Percentiles rank a stretch among this genome's conserved stretches.
These are phyloP conservation scores for Paecilomyces sp. DNA, from an alignment of 2,329 filamentous ascomycete species.

Conservation along the genomic window DNA sequence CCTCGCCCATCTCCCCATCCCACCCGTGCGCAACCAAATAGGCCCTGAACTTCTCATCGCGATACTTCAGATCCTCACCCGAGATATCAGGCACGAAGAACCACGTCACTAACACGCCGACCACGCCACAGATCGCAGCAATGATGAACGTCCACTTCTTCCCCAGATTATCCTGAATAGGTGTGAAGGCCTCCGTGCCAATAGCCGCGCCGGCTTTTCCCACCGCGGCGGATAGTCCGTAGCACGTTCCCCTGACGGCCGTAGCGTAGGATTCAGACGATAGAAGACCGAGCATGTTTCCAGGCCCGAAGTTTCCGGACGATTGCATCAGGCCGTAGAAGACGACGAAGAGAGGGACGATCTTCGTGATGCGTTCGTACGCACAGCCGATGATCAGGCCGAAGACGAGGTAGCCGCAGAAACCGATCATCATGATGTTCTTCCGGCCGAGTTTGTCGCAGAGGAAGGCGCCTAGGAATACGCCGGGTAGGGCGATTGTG, in stretches of 20 bases:
- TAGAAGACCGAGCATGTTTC: constrained; percentile 45
- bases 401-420: constrained; percentile 44
- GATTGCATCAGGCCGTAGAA: constrained; percentile 48
- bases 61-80: constrained; percentile 37
- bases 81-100: constrained; percentile 42
- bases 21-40: constrained; percentile 41
- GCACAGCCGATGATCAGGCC: constrained; percentile 46
- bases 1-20: constrained; percentile 41
- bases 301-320: constrained; percentile 44
- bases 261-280: constrained; percentile 48
- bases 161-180: constrained; percentile 39
- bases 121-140: constrained; percentile 44
- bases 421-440: constrained; percentile 46
- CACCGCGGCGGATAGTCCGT: constrained; percentile 45
- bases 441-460: constrained; percentile 44
- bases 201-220: constrained; percentile 47
- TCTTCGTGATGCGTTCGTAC: constrained; percentile 42
- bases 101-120: constrained; percentile 41
- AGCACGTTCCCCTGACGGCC: constrained; percentile 45
- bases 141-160: constrained; percentile 48
- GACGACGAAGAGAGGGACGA: constrained; percentile 45
- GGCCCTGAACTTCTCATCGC: constrained; percentile 39
- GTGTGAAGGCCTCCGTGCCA: constrained; percentile 46
- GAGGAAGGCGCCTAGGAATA: constrained; percentile 43
- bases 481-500: constrained; percentile 41